Conservation (phyloP, 2,329 filamentous ascomycete species). For the Fusarium pseudograminearum region DNA sequence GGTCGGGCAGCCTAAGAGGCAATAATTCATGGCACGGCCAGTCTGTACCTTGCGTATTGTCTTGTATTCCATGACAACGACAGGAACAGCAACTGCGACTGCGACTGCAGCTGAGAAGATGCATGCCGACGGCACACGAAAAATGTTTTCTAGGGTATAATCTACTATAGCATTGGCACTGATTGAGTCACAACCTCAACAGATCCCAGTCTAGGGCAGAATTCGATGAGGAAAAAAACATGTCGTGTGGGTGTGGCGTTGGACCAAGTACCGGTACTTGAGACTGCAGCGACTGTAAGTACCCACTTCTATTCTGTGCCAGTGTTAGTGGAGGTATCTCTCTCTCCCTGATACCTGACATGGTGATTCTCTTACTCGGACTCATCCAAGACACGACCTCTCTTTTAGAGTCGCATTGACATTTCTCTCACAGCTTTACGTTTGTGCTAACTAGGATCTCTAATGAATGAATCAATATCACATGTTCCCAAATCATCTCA, state of each 20-base stretch:
- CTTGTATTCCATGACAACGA: neutral
- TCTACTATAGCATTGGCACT: constrained; percentile 5
- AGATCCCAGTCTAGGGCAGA: constrained; percentile 22
- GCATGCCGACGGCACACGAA: constrained; percentile 19
- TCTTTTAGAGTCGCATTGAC: constrained; percentile 6
- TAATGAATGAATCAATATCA: constrained; percentile 19
- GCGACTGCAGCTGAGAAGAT: neutral
- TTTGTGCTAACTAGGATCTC: constrained; percentile 5
- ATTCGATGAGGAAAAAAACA: constrained; percentile 14
- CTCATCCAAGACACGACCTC: constrained; percentile 25
- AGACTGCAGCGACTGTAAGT: constrained; percentile 23
- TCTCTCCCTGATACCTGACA: neutral
- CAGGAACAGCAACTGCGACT: neutral
- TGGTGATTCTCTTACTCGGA: constrained; percentile 4
- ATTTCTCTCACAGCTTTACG: neutral
- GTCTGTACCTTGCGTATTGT: constrained; percentile 8
- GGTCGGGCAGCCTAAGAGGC: constrained; percentile 21
- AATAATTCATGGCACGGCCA: constrained; percentile 9
- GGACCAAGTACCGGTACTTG: constrained; percentile 43
- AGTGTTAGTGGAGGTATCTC: neutral
- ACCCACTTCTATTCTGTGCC: constrained; percentile 16
- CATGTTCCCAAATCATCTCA: constrained; percentile 16
- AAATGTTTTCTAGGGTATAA: constrained; percentile 1
- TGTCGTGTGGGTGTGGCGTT: constrained; percentile 34
- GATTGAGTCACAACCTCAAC: constrained; percentile 20